A percentile compares a stretch with the other conserved stretches of the same genome.
These are phyloP conservation scores for Potentilla sterilis DNA, from an alignment of 306 rosid genomes.

Conservation along the genomic window DNA sequence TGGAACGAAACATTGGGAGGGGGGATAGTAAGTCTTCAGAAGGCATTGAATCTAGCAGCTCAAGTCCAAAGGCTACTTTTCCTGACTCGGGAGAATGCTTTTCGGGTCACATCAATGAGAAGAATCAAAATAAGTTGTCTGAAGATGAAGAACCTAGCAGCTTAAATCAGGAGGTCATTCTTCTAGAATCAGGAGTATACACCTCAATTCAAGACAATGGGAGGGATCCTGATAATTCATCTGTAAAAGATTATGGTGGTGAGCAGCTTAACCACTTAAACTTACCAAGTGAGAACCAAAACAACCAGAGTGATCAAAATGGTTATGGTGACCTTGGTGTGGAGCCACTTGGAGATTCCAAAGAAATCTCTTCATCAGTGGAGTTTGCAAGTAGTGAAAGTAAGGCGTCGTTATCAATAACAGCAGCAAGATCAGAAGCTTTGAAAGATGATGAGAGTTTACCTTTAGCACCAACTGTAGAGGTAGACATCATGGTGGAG, in stretches of 20 bases:
- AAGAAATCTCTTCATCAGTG: conserved; percentile 31
- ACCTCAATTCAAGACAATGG: neutral
- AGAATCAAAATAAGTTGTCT: neutral
- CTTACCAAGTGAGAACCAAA: conserved; percentile 41
- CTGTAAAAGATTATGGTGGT: conserved; percentile 29
- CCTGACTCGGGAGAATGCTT: conserved; percentile 1
- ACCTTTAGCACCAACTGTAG: conserved; percentile 30
- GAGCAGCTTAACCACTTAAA: conserved; percentile 35
- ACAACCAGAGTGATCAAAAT: conserved; percentile 33
- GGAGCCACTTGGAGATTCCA: conserved; percentile 40
- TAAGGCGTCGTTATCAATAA: conserved; percentile 35
- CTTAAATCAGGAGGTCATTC: neutral
- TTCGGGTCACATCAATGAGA: neutral
- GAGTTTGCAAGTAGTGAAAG: conserved; percentile 42
- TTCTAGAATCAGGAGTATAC: neutral
- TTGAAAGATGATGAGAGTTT: conserved; percentile 25
- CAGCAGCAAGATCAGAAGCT: conserved; percentile 33
- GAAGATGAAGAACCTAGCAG: neutral
- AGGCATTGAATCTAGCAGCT: neutral
- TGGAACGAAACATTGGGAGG: conserved; percentile 31
- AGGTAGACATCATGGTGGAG: conserved; percentile 25
- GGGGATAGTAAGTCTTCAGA: conserved; percentile 16
- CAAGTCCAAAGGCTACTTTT: conserved; percentile 2
- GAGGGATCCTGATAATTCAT: conserved; percentile 15
- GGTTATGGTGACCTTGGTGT: conserved; percentile 20